Conservation (phyloP, 2,329 filamentous ascomycete species). For the Claviceps cyperi region DNA sequence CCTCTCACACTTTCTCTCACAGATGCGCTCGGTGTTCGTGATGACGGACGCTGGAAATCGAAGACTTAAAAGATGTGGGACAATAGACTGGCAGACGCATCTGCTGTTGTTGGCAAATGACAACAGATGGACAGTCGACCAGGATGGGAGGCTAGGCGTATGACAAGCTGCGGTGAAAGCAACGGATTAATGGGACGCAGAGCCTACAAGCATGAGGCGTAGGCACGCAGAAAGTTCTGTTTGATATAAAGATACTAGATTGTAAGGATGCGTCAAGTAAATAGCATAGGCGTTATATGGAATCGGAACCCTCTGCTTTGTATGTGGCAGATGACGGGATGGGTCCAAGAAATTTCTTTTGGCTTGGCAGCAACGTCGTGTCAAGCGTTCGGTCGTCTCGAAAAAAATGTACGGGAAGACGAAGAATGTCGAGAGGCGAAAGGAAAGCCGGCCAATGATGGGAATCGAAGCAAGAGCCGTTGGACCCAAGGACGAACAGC, state of each 20-base stretch:
- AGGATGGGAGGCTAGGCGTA: not conserved
- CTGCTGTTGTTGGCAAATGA: not conserved
- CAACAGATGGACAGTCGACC: not conserved
- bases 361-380: too few species aligned
- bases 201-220: not conserved
- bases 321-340: not conserved
- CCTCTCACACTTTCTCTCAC: not conserved
- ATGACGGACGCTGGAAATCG: not conserved
- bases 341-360: too few species aligned
- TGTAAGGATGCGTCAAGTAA: not conserved
- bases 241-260: not conserved
- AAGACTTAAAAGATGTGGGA: not conserved
- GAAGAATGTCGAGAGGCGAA: conserved; percentile 4
- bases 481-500: not conserved
- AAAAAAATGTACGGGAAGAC: not conserved
- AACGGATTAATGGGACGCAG: not conserved
- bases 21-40: not conserved
- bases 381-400: too few species aligned
- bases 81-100: not conserved
- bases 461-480: conserved; percentile 4
- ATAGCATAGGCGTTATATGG: not conserved
- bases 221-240: not conserved
- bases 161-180: not conserved
- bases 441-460: conserved; percentile 4
- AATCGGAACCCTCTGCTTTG: not conserved